Conservation (phyloP, 192 early-diverging fungal species). For the Backusella macrospora region DNA sequence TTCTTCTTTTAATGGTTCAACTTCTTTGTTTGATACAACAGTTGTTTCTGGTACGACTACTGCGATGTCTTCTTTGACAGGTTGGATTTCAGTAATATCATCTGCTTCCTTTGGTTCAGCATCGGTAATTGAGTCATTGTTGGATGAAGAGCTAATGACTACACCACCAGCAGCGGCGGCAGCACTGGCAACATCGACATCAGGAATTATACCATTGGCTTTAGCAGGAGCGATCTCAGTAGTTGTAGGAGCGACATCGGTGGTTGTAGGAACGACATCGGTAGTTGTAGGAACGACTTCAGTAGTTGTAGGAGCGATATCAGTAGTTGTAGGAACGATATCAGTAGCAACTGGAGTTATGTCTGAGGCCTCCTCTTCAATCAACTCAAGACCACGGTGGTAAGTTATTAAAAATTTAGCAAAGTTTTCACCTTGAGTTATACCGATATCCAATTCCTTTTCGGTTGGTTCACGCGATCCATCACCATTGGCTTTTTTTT, state of each 20-base stretch:
- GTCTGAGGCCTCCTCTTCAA: neutral
- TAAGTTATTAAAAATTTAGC: constrained; percentile 46
- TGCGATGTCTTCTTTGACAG: constrained; percentile 7
- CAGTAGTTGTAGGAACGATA: too few species aligned
- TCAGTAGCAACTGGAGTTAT: neutral
- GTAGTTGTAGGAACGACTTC: neutral
- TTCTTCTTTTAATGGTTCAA: constrained; percentile 7
- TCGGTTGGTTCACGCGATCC: constrained; percentile 66
- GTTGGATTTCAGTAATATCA: neutral
- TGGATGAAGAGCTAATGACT: neutral
- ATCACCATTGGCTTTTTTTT: constrained; percentile 52
- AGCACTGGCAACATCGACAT: neutral
- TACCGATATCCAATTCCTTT: constrained; percentile 65
- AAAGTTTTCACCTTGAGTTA: constrained; percentile 63
- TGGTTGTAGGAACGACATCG: too few species aligned
- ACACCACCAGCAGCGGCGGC: neutral
- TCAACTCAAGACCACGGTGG: constrained; percentile 3
- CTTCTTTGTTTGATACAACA: neutral
- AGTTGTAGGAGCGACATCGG: neutral
- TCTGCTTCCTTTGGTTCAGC: neutral
- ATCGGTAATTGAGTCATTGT: too few species aligned
- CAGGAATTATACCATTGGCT: neutral
- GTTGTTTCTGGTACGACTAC: neutral
- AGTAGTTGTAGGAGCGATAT: neutral
- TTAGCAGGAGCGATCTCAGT: too few species aligned